Base-by-base conservation (phyloP, 345 rosid genomes). In the Citrus cavaleriei region DNA sequence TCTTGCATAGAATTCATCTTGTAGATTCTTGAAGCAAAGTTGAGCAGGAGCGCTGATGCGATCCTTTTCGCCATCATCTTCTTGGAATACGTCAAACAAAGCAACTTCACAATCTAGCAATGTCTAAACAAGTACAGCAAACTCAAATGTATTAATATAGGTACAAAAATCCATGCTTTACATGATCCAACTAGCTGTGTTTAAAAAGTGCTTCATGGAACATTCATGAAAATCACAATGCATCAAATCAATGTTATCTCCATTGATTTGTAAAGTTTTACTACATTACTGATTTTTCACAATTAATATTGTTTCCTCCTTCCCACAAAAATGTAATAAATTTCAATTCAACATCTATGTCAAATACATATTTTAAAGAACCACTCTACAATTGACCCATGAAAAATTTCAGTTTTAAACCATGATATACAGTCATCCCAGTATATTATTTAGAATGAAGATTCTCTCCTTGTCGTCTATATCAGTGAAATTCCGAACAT, bases 401-500 rank as follows among this genome's bases (percentile, higher is more conserved):
- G 0, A 38, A 10, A 62, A 62, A 0, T 72, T 28, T 2, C 35
- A 76, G 34, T 30, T 49, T 21, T 30, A 51, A 34, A 38, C 34
- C 37, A 57, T n/a, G 22, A 14, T 21, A 38, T 14, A 16, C 35
- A 60, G 34, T 2, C 13, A 75, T 57, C 37, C 38, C 64, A 32
- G 34, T 4, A 30, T 22, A 12, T 64, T 35, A 24, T 72, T 54
- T 27, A 21, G 19, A 51, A 40, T 34, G 61, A 32, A 64, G 67
- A 40, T 51, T 51, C 86, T 77, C 38, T 87, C 97, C 97, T 96
- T 96, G 77, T 93, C 99, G 83, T 95, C 97, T 62, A 92, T 90
- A 80, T 95, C 97, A 1, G 99, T 95, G 80, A 95, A 93, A 83
- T 95, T 95, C 40, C 99, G 75, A 3, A 92, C 94, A 79, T 85